Evolutionary conservation across 306 rosid species (phyloP).

Genomic region (Fragaria nilgerrensis): DNA sequence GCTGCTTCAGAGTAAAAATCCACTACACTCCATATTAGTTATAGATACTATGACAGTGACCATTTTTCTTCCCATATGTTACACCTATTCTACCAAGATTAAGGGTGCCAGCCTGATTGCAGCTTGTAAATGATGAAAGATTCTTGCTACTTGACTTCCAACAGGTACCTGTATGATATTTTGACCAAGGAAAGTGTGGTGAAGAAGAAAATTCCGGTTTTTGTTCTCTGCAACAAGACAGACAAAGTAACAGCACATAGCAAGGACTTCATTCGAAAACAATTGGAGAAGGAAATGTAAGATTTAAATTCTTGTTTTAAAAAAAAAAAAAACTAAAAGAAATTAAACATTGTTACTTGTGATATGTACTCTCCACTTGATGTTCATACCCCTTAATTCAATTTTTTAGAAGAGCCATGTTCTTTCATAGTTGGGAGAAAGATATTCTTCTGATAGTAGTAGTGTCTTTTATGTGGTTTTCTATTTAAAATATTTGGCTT

Average conservation of each 20-base stretch:
- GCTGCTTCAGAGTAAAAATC: slow-evolving; percentile 82
- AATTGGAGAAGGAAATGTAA: slow-evolving; percentile 95
- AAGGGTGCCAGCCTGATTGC: not conserved
- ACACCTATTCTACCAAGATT: not conserved
- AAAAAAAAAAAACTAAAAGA: no score
- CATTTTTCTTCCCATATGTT: not conserved
- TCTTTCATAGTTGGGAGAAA: not conserved
- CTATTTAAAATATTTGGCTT: not conserved
- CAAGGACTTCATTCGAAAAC: slow-evolving; percentile 82
- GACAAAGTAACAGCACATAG: slow-evolving; percentile 96
- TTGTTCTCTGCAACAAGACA: slow-evolving; percentile 87
- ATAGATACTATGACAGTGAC: not conserved
- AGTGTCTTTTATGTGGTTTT: not conserved
- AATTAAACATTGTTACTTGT: no score
- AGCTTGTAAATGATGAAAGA: slow-evolving; percentile 4
- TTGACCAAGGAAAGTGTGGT: slow-evolving; percentile 86
- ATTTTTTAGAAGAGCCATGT: not conserved
- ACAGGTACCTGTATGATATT: slow-evolving; percentile 85
- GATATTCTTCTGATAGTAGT: not conserved
- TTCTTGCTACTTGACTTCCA: slow-evolving; percentile 18
- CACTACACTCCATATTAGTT: not conserved
- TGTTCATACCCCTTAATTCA: not conserved
- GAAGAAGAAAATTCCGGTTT: slow-evolving; percentile 82
- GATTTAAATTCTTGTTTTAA: slow-evolving; percentile 19
- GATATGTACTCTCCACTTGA: not conserved